Conservation (phyloP, 1,139 yeast genomes). For the Yamadazyma friedrichii region DNA sequence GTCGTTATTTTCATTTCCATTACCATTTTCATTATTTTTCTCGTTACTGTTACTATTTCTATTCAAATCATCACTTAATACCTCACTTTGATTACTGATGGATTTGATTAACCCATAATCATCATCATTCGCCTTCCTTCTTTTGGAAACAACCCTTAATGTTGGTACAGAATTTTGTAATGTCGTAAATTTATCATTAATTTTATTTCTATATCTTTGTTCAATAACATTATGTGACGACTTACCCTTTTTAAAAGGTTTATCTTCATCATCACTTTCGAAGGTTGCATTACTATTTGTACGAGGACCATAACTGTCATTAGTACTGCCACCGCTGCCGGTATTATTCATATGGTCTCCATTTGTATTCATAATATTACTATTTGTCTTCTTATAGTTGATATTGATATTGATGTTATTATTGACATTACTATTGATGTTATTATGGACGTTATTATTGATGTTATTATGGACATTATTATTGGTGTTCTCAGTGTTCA, state of each 20-base stretch:
- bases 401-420: no score
- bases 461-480: no score
- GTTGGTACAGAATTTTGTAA: slow-evolving; percentile 45
- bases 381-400: no score
- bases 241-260: slow-evolving; percentile 20
- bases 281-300: not conserved
- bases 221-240: slow-evolving; percentile 47
- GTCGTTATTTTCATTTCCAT: slow-evolving; percentile 5
- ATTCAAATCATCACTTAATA: slow-evolving; percentile 9
- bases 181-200: slow-evolving; percentile 43
- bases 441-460: no score
- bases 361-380: no score
- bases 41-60: not conserved
- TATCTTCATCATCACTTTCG: slow-evolving; percentile 8
- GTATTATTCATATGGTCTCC: no score
- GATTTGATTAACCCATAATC: not conserved
- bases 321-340: no score
- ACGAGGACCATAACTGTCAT: no score
- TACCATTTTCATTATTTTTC: not conserved
- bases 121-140: slow-evolving; percentile 10
- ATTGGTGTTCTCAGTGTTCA: no score
- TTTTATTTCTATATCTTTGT: slow-evolving; percentile 46
- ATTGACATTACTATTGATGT: not conserved
- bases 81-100: slow-evolving; percentile 18
- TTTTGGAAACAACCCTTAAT: slow-evolving; percentile 29